Base-by-base conservation (phyloP, 305 asterid species). In the Euphrasia arctica region DNA sequence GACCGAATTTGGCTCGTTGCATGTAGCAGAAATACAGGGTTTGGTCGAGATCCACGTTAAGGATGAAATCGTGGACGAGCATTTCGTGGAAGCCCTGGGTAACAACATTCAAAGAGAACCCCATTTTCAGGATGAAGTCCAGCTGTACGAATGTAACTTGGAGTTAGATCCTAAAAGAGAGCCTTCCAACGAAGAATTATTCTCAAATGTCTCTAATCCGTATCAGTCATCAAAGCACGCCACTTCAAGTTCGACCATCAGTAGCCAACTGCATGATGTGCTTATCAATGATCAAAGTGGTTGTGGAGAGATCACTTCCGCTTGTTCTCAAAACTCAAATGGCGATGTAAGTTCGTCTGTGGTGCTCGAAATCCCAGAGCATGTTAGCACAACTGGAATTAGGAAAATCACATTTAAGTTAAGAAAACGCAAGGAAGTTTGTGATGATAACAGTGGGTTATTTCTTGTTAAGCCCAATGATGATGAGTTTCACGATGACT, bases 331-430 rank as follows among this genome's bases (percentile, higher is more conserved):
- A 66, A 55, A 47, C 45, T 56, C 65, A 15, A 36, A 58, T 56
- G 52, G 34, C 18, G 67, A 58, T 52, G 65, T 58, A 61, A 77
- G 75, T 3, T 73, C 91, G 4, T 64, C 82, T 48, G 84, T 84
- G 25, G 87, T 84, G 47, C 84, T 84, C 60, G 95, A 84, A 74
- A 84, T 86, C 62, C 95, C 95, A 45, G 72, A 86, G 78, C 77
- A 84, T 65, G 72, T 78, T 36, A 77, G 84, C 73, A 82, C 85
- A 18, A 80, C 89, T 60, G 95, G 91, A 65, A 74, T 86, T 69
- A 78, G 84, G 80, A 86, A 86, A 79, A 84, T 86, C 54, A 84
- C 82, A 48, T 79, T 86, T 66, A 86, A 82, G 75, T 82, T 86
- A 57, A 84, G 87, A 71, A 83, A 86, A 70, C 76, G 75, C 57